A percentile compares a stretch with the other conserved stretches of the same genome.
Evolutionary conservation across 1,284 basidiomycete genomes (phyloP).

Genomic region (Phaffia rhodozyma): DNA sequence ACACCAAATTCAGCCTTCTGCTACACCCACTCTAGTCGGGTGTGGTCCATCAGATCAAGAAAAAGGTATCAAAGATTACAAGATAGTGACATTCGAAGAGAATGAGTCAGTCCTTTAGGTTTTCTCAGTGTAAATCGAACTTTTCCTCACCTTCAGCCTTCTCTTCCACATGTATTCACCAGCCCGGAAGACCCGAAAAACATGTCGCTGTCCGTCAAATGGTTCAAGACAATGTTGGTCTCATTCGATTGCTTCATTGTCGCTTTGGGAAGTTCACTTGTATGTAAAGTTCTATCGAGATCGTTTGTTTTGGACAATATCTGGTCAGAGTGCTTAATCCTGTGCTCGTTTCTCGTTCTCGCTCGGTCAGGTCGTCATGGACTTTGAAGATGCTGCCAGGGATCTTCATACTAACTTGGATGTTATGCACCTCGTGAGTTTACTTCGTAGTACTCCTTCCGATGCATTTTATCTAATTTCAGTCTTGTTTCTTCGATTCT

Average conservation of each 20-base stretch:
- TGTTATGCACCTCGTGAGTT: slow-evolving; percentile 10
- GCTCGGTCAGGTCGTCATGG: slow-evolving; percentile 6
- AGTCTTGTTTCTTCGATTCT: neutral
- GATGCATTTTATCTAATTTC: neutral
- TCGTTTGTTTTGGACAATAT: too few species aligned
- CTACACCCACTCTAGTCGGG: too few species aligned
- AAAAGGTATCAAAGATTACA: too few species aligned
- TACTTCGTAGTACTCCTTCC: neutral
- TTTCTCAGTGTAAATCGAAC: too few species aligned
- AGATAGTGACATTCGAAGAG: too few species aligned
- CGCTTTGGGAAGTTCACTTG: slow-evolving; percentile 4
- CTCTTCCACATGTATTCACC: too few species aligned
- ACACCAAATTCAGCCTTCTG: too few species aligned
- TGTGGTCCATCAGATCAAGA: too few species aligned
- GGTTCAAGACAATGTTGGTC: slow-evolving; percentile 8
- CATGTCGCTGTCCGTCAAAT: neutral
- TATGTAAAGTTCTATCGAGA: too few species aligned
- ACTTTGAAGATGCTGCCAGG: slow-evolving; percentile 1
- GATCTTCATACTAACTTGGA: neutral
- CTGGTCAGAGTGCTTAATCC: too few species aligned
- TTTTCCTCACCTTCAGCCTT: too few species aligned
- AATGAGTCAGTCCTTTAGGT: too few species aligned
- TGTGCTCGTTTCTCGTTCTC: neutral
- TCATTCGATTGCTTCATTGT: slow-evolving; percentile 11
- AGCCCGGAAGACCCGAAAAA: slow-evolving; percentile 6